Percentiles rank a stretch among this genome's conserved stretches.
These are phyloP conservation scores for Lepidium africanum DNA, from an alignment of 345 rosid species.

Conservation along the genomic window DNA sequence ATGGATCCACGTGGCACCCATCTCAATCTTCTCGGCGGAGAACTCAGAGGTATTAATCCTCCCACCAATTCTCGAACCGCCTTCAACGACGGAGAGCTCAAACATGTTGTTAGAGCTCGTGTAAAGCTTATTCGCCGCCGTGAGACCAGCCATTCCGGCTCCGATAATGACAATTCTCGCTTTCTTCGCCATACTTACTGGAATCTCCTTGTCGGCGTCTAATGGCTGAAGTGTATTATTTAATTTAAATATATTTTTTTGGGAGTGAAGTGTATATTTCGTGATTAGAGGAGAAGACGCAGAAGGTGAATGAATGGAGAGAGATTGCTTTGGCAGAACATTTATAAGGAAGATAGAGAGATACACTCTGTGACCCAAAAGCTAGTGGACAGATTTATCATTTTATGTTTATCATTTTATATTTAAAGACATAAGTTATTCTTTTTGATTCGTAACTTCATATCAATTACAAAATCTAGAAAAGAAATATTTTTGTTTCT, in stretches of 20 bases:
- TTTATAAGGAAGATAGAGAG: conserved; percentile 22
- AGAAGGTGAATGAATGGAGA: conserved; percentile 28
- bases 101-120: conserved; percentile 44
- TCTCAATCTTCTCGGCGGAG: conserved; percentile 82
- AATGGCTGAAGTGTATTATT: background rate
- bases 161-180: conserved; percentile 87
- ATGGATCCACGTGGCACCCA: conserved; percentile 99
- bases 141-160: conserved; percentile 97
- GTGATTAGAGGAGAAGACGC: conserved; percentile 21
- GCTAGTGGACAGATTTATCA: background rate
- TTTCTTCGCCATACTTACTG: conserved; percentile 61
- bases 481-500: background rate
- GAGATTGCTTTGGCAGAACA: conserved; percentile 22
- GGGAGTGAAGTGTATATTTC: background rate
- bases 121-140: conserved; percentile 89
- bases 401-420: too few species aligned
- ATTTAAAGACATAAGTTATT: too few species aligned
- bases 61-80: conserved; percentile 85
- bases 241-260: too few species aligned
- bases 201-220: conserved; percentile 13
- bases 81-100: conserved; percentile 82
- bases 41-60: conserved; percentile 87
- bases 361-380: background rate
- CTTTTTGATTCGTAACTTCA: background rate
- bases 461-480: too few species aligned